phyloP scores from a whole-genome alignment of 495 filamentous ascomycete species.

The Penicillium manginii region DNA sequence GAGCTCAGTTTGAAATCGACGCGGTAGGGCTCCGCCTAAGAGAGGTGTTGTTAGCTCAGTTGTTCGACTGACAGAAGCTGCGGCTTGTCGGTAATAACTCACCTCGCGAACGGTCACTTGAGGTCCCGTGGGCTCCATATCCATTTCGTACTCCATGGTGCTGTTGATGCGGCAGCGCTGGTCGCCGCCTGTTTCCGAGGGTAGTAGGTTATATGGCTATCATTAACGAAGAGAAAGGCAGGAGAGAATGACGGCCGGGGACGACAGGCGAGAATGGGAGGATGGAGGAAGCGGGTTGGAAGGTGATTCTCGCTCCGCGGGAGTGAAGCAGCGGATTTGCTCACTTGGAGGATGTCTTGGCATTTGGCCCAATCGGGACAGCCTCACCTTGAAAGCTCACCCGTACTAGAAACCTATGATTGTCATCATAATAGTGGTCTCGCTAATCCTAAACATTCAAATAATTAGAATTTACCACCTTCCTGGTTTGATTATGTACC shows the following conservation, averaged over 20 bases:
- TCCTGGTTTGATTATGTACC: no score
- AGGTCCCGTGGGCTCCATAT: slow-evolving; percentile 66
- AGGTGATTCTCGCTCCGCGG: slow-evolving; percentile 1
- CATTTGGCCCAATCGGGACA: slow-evolving; percentile 44
- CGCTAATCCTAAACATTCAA: no score
- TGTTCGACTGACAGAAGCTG: neutral
- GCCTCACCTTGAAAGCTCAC: neutral
- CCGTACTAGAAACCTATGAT: no score
- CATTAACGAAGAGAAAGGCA: neutral
- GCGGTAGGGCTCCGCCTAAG: slow-evolving; percentile 65
- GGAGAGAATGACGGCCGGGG: neutral
- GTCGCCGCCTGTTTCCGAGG: slow-evolving; percentile 21
- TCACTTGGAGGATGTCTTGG: slow-evolving; percentile 30
- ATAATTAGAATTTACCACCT: no score
- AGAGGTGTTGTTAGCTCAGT: slow-evolving; percentile 3
- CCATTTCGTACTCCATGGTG: slow-evolving; percentile 73
- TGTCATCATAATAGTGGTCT: no score
- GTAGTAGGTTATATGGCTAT: slow-evolving; percentile 11
- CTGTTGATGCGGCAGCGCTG: slow-evolving; percentile 31
- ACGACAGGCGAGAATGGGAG: neutral
- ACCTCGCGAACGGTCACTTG: slow-evolving; percentile 75
- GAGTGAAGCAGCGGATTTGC: slow-evolving; percentile 28
- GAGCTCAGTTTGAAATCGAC: slow-evolving; percentile 83
- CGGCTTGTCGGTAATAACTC: slow-evolving; percentile 13
- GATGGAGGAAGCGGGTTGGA: neutral